phyloP scores from a whole-genome alignment of 345 rosid species.

The Erysimum cheiranthoides region DNA sequence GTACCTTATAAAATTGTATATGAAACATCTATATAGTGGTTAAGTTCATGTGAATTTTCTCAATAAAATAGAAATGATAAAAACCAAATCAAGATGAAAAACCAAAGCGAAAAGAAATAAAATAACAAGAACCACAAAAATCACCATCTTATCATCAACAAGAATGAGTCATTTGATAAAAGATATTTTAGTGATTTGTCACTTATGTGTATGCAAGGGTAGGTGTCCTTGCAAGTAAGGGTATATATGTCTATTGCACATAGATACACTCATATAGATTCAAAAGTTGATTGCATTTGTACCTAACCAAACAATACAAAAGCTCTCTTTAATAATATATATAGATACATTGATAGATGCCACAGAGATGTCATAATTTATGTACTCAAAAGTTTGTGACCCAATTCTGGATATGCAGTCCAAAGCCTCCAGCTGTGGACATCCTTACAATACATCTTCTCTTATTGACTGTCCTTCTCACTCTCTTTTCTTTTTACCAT shows the following conservation, averaged over 20 bases:
- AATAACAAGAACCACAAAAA: slow-evolving; percentile 33
- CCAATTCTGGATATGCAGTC: slow-evolving; percentile 39
- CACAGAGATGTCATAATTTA: slow-evolving; percentile 17
- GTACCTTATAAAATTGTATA: not conserved
- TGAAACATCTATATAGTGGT: not conserved
- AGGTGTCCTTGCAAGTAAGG: slow-evolving; percentile 44
- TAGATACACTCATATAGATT: slow-evolving; percentile 16
- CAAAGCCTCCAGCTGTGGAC: slow-evolving; percentile 41
- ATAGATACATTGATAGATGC: slow-evolving; percentile 24
- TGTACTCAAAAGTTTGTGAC: slow-evolving; percentile 35
- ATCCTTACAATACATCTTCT: slow-evolving; percentile 23
- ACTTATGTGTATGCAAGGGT: slow-evolving; percentile 29
- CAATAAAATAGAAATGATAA: not conserved
- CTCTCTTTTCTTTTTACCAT: not conserved
- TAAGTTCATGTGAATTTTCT: not conserved
- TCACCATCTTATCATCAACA: slow-evolving; percentile 41
- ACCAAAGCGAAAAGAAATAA: not conserved
- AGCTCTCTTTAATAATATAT: slow-evolving; percentile 22
- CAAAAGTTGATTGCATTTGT: slow-evolving; percentile 43
- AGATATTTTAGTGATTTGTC: slow-evolving; percentile 39
- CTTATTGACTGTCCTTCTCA: not conserved
- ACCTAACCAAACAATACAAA: slow-evolving; percentile 37
- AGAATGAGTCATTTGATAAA: slow-evolving; percentile 16
- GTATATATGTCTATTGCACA: slow-evolving; percentile 32
- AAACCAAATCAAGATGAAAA: slow-evolving; percentile 5